A percentile compares a stretch with the other conserved stretches of the same genome.
Evolutionary conservation across 768 basidiomycete genomes (phyloP).

Genomic region (Suillus discolor): DNA sequence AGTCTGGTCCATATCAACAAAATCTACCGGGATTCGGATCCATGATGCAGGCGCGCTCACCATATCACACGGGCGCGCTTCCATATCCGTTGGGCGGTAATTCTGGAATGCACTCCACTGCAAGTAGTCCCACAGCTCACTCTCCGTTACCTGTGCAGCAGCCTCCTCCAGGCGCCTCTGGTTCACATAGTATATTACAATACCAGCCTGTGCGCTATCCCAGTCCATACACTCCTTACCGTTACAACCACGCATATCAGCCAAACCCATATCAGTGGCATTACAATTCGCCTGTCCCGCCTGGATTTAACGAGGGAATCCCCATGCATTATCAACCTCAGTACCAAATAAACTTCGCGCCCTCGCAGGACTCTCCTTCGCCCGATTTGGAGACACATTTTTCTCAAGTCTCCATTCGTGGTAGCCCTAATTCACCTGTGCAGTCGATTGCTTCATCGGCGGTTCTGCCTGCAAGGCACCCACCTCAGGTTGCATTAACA

Average conservation of each 20-base stretch:
- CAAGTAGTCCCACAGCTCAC: slow-evolving; percentile 23
- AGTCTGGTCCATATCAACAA: slow-evolving; percentile 41
- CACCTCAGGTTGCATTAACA: not conserved
- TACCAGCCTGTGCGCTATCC: slow-evolving; percentile 24
- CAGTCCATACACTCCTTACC: slow-evolving; percentile 35
- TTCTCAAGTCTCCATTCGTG: slow-evolving; percentile 20
- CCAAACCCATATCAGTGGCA: slow-evolving; percentile 52
- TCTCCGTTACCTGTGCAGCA: slow-evolving; percentile 25
- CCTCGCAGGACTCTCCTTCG: slow-evolving; percentile 19
- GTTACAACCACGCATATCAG: slow-evolving; percentile 40
- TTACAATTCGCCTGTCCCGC: slow-evolving; percentile 27
- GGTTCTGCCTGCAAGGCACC: slow-evolving; percentile 1
- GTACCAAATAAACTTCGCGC: slow-evolving; percentile 35
- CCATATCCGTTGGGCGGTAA: slow-evolving; percentile 36
- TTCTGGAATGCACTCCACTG: slow-evolving; percentile 20
- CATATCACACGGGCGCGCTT: slow-evolving; percentile 43
- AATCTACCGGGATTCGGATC: slow-evolving; percentile 44
- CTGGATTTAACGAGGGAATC: slow-evolving; percentile 31
- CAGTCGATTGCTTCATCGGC: not conserved
- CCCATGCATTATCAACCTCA: slow-evolving; percentile 34
- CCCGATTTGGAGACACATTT: slow-evolving; percentile 23
- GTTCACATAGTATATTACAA: slow-evolving; percentile 19
- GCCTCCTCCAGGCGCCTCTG: slow-evolving; percentile 24
- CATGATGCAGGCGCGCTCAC: slow-evolving; percentile 36
- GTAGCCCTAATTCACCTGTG: slow-evolving; percentile 16